Evolutionary conservation across 768 basidiomycete species (phyloP).

Genomic region (Lactarius pseudohatsudake): DNA sequence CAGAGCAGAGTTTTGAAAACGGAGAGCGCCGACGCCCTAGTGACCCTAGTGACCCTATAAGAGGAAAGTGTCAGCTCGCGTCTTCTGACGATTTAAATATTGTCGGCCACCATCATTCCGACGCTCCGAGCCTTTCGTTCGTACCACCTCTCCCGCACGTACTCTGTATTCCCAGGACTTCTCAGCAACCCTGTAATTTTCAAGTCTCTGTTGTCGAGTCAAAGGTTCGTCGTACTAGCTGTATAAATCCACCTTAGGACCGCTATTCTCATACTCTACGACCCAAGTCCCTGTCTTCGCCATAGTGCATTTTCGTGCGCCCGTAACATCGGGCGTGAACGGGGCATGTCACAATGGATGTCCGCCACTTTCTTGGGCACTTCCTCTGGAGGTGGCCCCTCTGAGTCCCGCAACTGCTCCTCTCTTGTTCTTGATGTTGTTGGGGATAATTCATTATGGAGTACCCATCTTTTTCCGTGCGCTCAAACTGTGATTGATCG

Average conservation of each 20-base stretch:
- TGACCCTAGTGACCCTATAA: no score
- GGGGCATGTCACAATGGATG: slow-evolving; percentile 42
- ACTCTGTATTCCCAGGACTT: neutral
- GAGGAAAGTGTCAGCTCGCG: no score
- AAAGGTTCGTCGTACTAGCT: neutral
- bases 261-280: neutral
- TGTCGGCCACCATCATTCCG: neutral
- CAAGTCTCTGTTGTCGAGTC: neutral
- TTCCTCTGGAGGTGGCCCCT: slow-evolving; percentile 74
- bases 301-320: neutral
- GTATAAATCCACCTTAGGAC: no score
- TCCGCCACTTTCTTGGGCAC: slow-evolving; percentile 74
- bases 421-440: slow-evolving; percentile 62
- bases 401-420: slow-evolving; percentile 71
- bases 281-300: neutral
- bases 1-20: no score
- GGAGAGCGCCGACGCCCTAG: no score
- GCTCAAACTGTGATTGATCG: neutral
- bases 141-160: neutral
- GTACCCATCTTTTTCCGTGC: slow-evolving; percentile 42
- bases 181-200: neutral
- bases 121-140: neutral
- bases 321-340: neutral
- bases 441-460: slow-evolving; percentile 62
- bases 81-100: no score